Base-by-base conservation (phyloP, 1,284 basidiomycete species). In the Tylopilus orsonianus region DNA sequence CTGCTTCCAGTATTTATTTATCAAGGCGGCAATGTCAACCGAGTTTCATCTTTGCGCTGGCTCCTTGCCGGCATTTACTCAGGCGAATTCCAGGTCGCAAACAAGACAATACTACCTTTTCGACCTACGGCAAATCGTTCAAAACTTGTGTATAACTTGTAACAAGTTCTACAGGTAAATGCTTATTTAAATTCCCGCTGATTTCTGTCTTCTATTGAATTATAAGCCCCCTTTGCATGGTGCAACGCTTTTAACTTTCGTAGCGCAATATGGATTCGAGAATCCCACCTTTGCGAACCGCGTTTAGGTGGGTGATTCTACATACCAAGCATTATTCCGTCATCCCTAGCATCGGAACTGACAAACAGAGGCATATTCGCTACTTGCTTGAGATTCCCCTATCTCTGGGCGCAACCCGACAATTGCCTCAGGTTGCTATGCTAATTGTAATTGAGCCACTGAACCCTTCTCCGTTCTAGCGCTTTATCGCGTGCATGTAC, bases 321-420 rank as follows among this genome's bases (percentile, higher is more conserved):
- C n/a, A n/a, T 6, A 7, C n/a, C 20, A 19, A 48, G 24, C 33
- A 3, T 24, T 52, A 38, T 52, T 16, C 32, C 19, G n/a, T 13
- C 16, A 12, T 14, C 9, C 8, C 29, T 16, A n/a, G 9, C 18
- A 33, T 26, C 16, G 16, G 16, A 27, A n/a, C 5, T 23, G 39
- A 44, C 27, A 32, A 33, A 24, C 6, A 8, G 55, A 46, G 56
- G 49, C 44, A 56, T 46, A 53, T 56, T 9, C 24, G 50, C 57
- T 26, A 23, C 33, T 43, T 14, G 44, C 20, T 4, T 16, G 4
- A 5, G 5, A 12, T 23, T 24, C 9, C 6, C 20, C 16, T 14
- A 32, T 33, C 19, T 20, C 40, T 12, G 9, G 24, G 8, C 27
- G 6, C 16, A 13, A 3, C 18, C 30, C 44, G 22, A 20, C 7